These are phyloP conservation scores for Pseudocohnilembus persalinus DNA, from an alignment of 169 alveolate species.

Conservation along the genomic window DNA sequence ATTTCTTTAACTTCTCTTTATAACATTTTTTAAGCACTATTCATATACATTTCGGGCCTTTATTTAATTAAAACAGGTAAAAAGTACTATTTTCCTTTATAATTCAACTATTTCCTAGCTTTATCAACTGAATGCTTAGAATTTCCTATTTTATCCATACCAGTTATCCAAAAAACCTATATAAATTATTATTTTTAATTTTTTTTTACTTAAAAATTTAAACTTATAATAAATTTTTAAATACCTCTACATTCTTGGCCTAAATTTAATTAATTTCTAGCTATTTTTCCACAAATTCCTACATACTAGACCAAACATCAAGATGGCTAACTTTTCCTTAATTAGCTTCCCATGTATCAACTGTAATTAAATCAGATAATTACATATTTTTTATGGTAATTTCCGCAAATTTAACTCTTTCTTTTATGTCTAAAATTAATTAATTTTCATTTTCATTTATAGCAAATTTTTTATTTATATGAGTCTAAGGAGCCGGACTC, in stretches of 20 bases:
- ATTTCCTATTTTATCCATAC: background rate
- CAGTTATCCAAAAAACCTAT: constrained; percentile 2
- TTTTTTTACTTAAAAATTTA: background rate
- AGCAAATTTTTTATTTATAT: background rate
- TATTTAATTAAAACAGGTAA: constrained; percentile 1
- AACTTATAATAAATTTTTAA: background rate
- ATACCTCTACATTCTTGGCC: too few relatives aligned
- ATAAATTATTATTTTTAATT: background rate
- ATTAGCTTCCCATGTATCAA: constrained; percentile 4
- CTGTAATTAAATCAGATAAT: background rate
- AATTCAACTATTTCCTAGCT: constrained; percentile 4
- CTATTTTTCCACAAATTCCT: constrained; percentile 5
- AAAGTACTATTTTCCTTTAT: background rate
- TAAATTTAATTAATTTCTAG: background rate
- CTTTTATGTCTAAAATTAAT: background rate
- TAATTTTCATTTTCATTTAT: background rate
- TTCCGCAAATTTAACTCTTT: background rate
- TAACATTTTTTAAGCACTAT: background rate
- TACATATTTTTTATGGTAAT: background rate
- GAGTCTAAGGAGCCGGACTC: constrained; percentile 1
- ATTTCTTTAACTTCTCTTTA: background rate
- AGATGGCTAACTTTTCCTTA: background rate
- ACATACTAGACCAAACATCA: constrained; percentile 4
- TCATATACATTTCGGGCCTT: background rate
- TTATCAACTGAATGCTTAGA: background rate